phyloP scores from a whole-genome alignment of 2,329 filamentous ascomycete genomes.

The Stagonosporopsis chrysanthemi region DNA sequence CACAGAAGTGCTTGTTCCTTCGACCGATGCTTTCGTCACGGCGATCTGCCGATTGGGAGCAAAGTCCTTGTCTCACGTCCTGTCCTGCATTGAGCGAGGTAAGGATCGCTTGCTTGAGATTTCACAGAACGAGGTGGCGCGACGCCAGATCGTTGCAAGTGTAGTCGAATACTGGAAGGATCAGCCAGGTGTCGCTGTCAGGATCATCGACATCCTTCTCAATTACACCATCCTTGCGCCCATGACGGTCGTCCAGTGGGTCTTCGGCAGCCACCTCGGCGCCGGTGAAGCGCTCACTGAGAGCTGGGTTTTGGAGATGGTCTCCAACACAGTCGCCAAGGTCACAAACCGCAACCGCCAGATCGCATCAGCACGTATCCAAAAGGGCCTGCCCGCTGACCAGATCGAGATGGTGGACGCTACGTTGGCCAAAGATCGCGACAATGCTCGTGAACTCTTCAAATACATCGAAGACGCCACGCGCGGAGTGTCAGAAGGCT shows the following conservation, averaged over 20 bases:
- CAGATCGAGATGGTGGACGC: slow-evolving; percentile 69
- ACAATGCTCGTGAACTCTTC: slow-evolving; percentile 81
- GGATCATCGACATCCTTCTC: slow-evolving; percentile 93
- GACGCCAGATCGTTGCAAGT: slow-evolving; percentile 86
- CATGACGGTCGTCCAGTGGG: slow-evolving; percentile 87
- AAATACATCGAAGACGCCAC: slow-evolving; percentile 80
- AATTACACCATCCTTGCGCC: slow-evolving; percentile 96
- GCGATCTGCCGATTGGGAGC: slow-evolving; percentile 92
- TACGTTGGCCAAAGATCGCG: slow-evolving; percentile 72
- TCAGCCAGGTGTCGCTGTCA: slow-evolving; percentile 89
- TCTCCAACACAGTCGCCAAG: slow-evolving; percentile 87
- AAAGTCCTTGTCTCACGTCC: slow-evolving; percentile 93
- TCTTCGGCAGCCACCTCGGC: slow-evolving; percentile 71
- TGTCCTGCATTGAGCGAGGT: slow-evolving; percentile 93
- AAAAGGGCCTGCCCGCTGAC: slow-evolving; percentile 63
- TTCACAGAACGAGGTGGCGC: slow-evolving; percentile 74
- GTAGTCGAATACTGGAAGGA: slow-evolving; percentile 94
- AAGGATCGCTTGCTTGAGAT: slow-evolving; percentile 86
- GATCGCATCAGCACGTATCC: slow-evolving; percentile 71
- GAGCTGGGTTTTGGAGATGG: slow-evolving; percentile 85
- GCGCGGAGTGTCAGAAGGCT: slow-evolving; percentile 73
- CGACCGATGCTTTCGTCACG: slow-evolving; percentile 92
- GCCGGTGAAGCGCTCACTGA: slow-evolving; percentile 74
- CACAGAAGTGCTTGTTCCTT: slow-evolving; percentile 78
- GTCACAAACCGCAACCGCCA: slow-evolving; percentile 87